Percentiles rank a stretch among this genome's conserved stretches.
These are phyloP conservation scores for Aureobasidium sp. DNA, from an alignment of 2,329 filamentous ascomycete species.

Conservation along the genomic window DNA sequence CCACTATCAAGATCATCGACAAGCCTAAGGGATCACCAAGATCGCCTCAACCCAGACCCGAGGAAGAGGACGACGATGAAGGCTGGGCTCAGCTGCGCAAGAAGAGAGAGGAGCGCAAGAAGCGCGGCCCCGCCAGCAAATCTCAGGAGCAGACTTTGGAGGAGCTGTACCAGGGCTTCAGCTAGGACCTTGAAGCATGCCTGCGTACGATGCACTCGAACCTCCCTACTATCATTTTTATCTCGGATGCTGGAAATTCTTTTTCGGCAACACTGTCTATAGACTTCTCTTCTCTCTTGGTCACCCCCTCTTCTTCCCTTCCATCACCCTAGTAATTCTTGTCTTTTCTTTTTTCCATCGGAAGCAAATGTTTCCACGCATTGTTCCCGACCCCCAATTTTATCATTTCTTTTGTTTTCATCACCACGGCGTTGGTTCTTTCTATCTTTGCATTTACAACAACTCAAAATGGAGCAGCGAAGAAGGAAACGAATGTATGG, in stretches of 20 bases:
- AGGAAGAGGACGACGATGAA: constrained; percentile 36
- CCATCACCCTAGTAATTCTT: constrained; percentile 20
- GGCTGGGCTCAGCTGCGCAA: constrained; percentile 39
- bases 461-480: constrained; percentile 10
- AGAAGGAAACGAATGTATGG: constrained; percentile 14
- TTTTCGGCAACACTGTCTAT: constrained; percentile 14
- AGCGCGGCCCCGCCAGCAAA: constrained; percentile 29
- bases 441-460: constrained; percentile 15
- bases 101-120: constrained; percentile 39
- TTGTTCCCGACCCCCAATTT: neutral
- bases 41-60: constrained; percentile 20
- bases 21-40: constrained; percentile 39
- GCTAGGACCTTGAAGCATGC: constrained; percentile 11
- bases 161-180: constrained; percentile 33
- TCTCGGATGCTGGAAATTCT: neutral
- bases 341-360: constrained; percentile 3
- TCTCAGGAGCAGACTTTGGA: constrained; percentile 30
- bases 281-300: constrained; percentile 14
- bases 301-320: neutral
- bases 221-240: neutral
- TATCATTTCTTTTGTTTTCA: constrained; percentile 16
- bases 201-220: too few species aligned
- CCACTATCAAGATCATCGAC: constrained; percentile 39
- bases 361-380: neutral
- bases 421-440: constrained; percentile 5